Evolutionary conservation across 2,329 filamentous ascomycete genomes (phyloP), one percentile per base, ranked within the genome.

Genomic region (Sarocladiaceae sp.): DNA sequence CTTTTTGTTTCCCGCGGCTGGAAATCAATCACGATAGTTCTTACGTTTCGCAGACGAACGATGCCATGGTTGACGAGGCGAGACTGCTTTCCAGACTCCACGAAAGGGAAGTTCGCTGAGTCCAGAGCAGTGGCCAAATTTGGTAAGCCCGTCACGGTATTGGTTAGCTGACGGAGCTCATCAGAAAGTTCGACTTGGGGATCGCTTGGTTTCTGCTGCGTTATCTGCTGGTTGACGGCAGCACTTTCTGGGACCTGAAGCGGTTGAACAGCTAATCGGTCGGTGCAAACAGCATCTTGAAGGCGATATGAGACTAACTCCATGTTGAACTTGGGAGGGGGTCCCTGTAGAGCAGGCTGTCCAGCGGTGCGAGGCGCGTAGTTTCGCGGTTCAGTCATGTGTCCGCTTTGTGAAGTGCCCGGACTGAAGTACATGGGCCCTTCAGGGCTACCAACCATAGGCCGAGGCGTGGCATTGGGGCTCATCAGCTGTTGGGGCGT

Each of bases 1-100:
- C 6, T 34, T n/a, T n/a, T n/a, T n/a, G n/a, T n/a, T n/a, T n/a
- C n/a, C n/a, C n/a, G n/a, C n/a, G 4, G 9, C 9, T n/a, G 4
- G 19, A 23, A 13, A 11, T 26, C 4, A 11, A 9, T 9, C 1
- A 15, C 18, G 3, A 1, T n/a, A 12, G 20, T 3, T 64, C 73
- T 63, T 52, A 75, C 74, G 32, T 78, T 78, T 43, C 57, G 64
- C 24, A 79, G 61, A 48, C 69, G 68, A 16, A 78, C 57, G 2
- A 78, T 72, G 2, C 70, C 73, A 26, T 62, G 48, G 29, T 59
- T 60, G 10, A 54, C 50, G 0, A 59, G 54, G 7, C 56, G 51
- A 1, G 56, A 49, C 34, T 60, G 53, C 6, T 57, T 54, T 3
- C 59, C 61, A 6, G 60, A 58, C 47, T 72, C 69, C 0, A 67